phyloP scores from a whole-genome alignment of 2,329 filamentous ascomycete genomes.

The Ceratocystis lukuohia region DNA sequence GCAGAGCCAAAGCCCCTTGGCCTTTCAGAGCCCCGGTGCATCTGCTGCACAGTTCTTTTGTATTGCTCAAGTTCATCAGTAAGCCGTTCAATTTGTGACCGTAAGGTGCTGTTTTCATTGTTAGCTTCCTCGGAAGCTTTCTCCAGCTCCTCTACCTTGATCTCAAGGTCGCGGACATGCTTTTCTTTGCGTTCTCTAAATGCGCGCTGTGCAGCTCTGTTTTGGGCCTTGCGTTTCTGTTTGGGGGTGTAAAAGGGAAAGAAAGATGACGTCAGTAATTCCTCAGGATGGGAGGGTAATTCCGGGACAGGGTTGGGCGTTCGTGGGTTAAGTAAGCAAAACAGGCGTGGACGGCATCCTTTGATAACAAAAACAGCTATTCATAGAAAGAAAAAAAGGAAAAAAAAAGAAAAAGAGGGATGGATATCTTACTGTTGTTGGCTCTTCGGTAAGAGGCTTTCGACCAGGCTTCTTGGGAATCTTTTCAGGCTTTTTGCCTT shows the following conservation, averaged over 20 bases:
- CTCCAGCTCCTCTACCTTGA: conserved; percentile 60
- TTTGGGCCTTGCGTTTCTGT: conserved; percentile 92
- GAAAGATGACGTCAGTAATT: conserved; percentile 7
- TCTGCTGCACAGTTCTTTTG: conserved; percentile 65
- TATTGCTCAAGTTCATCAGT: conserved; percentile 79
- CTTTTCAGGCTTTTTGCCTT: conserved; percentile 65
- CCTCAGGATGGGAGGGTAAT: not conserved
- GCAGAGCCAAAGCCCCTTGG: conserved; percentile 31
- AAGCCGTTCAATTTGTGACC: conserved; percentile 78
- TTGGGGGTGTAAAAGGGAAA: conserved; percentile 20
- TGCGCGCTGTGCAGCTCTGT: conserved; percentile 79
- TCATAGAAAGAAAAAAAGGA: not conserved
- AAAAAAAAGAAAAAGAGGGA: conserved; percentile 26
- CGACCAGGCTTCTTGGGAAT: conserved; percentile 88
- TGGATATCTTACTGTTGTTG: conserved; percentile 63
- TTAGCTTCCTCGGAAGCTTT: conserved; percentile 72
- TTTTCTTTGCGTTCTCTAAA: conserved; percentile 93
- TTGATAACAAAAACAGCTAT: not conserved
- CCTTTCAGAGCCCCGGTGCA: conserved; percentile 26
- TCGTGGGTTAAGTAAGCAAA: not conserved
- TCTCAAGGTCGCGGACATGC: conserved; percentile 74
- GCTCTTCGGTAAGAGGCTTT: conserved; percentile 90
- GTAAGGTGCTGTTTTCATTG: conserved; percentile 71
- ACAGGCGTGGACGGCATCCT: not conserved
- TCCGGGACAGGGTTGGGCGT: not conserved